Evolutionary conservation across 2,329 filamentous ascomycete species (phyloP).

Genomic region (Pestalotiopsis sp.): DNA sequence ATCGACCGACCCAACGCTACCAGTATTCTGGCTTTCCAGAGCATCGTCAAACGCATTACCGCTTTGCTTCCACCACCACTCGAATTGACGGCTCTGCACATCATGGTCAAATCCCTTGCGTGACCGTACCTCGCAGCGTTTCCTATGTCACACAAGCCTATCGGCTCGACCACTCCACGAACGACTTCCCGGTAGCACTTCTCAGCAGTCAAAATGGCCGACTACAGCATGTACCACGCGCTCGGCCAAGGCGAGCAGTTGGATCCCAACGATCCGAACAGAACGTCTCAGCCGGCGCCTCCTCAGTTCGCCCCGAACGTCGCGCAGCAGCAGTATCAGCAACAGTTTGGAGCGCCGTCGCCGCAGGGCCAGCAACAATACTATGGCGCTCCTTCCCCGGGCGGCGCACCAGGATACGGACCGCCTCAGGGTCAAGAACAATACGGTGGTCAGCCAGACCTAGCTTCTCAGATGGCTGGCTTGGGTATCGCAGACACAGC

Average conservation of each 20-base stretch:
- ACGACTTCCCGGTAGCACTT: neutral
- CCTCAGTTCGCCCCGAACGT: slow-evolving; percentile 60
- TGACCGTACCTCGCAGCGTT: slow-evolving; percentile 1
- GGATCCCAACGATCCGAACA: slow-evolving; percentile 58
- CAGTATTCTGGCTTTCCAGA: neutral
- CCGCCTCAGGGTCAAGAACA: slow-evolving; percentile 30
- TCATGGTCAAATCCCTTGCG: neutral
- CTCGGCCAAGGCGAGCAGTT: slow-evolving; percentile 58
- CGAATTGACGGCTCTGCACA: neutral
- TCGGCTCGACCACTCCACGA: neutral
- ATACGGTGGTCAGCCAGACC: slow-evolving; percentile 43
- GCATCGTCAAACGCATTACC: neutral
- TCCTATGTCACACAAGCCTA: slow-evolving; percentile 5
- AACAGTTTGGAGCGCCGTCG: slow-evolving; percentile 43
- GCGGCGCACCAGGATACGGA: slow-evolving; percentile 35
- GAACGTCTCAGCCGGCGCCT: slow-evolving; percentile 51
- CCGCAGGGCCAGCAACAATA: slow-evolving; percentile 44
- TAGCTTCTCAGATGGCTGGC: slow-evolving; percentile 77
- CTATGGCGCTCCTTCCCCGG: slow-evolving; percentile 35
- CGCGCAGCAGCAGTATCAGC: slow-evolving; percentile 58
- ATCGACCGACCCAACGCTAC: neutral
- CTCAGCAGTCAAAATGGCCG: slow-evolving; percentile 47
- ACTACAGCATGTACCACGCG: slow-evolving; percentile 58
- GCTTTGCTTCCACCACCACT: slow-evolving; percentile 2
- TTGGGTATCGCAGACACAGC: slow-evolving; percentile 67